Base-by-base conservation (phyloP, 169 alveolate genomes). In the Ichthyophthirius multifiliis region DNA sequence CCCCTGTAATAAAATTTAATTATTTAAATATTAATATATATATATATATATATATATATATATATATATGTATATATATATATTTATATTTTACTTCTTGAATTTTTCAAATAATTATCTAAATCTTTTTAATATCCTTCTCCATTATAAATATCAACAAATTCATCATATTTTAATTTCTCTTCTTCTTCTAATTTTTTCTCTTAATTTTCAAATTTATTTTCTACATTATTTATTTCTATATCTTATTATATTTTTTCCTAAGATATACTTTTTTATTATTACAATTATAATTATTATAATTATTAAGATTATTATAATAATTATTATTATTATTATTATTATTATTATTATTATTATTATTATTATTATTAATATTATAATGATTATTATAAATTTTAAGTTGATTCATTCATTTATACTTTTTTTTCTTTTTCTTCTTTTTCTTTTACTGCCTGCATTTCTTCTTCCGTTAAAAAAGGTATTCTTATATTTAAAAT, bases 101-200 rank as follows among this genome's bases (percentile, higher is more conserved):
- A 67, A 16, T 41, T 67, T n/a, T 41, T 41, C 9, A 39, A 30
- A 37, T 67, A 37, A 9, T 67, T 23, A 1, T 35, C 41, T 5
- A 67, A 44, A 6, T 37, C 12, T 34, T 44, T 37, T 16, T 34
- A 18, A 39, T 67, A 67, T 3, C 77, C 77, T 13, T 81, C 86
- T n/a, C 86, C 86, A 81, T 81, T 76, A 73, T 71, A 81, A 16
- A 74, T 81, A 12, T 81, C 86, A 23, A 81, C 76, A 35, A 67
- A 71, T 27, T 71, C 86, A 48, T 47, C 82, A 16, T 76, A 76
- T 39, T 81, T 81, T 31, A 41, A 39, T 15, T 65, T 46, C 32
- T 81, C 86, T 47, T 55, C 48, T 18, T 23, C 31, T 31, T 73
- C 48, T 43, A 20, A 31, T 55, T 65, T 35, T 46, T 65, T 27